Base-by-base conservation (phyloP, 495 filamentous ascomycete genomes). In the Aspergillus cristatus region DNA sequence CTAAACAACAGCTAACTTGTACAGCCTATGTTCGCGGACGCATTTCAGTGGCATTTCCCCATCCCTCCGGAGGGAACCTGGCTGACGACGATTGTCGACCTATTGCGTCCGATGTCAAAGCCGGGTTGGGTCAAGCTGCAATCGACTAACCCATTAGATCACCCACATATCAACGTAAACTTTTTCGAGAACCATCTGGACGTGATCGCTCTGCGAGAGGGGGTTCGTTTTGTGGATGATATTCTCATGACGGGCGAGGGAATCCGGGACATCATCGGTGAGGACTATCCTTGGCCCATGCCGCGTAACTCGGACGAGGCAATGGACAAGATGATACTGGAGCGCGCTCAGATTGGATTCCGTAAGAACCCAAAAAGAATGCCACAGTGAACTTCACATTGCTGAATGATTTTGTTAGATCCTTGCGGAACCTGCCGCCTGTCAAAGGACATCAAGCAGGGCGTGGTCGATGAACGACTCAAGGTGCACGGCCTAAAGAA, bases 21-120 rank as follows among this genome's bases (percentile, higher is more conserved):
- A 7, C 6, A 48, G 45, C 37, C 37, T 2, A 42, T 50, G 40
- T 50, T 50, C 14, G 31, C 28, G 46, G 58, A 63, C 41, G 68
- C 72, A 6, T 78, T 76, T 62, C 71, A 75, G 44, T 75, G 69
- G 70, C 72, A 78, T 43, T 62, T 66, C 44, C 68, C 67, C 5
- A 51, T 55, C 0, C 71, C 72, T 7, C 46, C 57, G 0, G 29
- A 42, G 2, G 71, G 71, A 12, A 60, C 63, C 34, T 60, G 44
- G 34, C 18, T 75, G 14, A 76, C 68, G 3, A 66, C 75, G 6
- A 68, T 78, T 43, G 71, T 75, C 14, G 69, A 76, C 35, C 54
- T 76, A 18, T 48, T 76, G 11, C 65, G 70, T 0, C 68, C 73
- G 2, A 36, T 68, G 16, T 72, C 67, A 5, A 42, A 70, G 3